Evolutionary conservation across 495 filamentous ascomycete species (phyloP).

Genomic region (Rhypophila decipiens): DNA sequence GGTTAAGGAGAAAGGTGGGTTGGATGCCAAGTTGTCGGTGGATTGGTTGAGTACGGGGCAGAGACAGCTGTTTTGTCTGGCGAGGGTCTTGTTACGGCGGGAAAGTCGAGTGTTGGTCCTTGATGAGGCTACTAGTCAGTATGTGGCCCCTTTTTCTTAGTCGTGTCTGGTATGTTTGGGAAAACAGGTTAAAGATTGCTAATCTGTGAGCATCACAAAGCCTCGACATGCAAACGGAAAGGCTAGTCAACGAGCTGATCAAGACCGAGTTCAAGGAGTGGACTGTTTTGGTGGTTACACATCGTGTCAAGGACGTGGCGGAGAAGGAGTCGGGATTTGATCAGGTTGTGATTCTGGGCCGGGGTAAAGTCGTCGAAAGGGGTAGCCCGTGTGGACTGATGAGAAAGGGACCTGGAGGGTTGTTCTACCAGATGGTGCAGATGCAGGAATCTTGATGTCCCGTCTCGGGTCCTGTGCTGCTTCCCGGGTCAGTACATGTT

Average conservation of each 20-base stretch:
- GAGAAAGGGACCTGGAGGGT: neutral
- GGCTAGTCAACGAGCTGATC: slow-evolving; percentile 33
- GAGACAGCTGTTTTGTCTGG: slow-evolving; percentile 55
- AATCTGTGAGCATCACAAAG: too few species aligned
- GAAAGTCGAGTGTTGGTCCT: slow-evolving; percentile 19
- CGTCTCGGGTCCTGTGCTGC: too few species aligned
- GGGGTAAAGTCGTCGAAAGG: neutral
- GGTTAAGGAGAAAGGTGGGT: slow-evolving; percentile 3
- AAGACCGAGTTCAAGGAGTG: slow-evolving; percentile 31
- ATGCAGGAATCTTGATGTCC: neutral
- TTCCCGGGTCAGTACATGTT: too few species aligned
- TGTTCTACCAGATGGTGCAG: neutral
- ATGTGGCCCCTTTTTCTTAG: neutral
- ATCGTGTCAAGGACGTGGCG: slow-evolving; percentile 36
- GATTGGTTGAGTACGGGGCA: slow-evolving; percentile 53
- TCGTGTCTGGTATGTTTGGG: too few species aligned
- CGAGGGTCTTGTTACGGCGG: slow-evolving; percentile 46
- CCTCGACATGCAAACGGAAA: slow-evolving; percentile 36
- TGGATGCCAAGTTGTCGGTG: slow-evolving; percentile 44
- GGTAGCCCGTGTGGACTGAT: neutral
- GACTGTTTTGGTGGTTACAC: slow-evolving; percentile 38
- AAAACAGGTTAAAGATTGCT: too few species aligned
- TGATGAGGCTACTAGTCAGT: slow-evolving; percentile 26
- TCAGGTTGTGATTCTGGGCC: neutral
- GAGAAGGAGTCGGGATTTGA: slow-evolving; percentile 34